Conservation (phyloP, 2,329 filamentous ascomycete species). For the Trichoderma atroviride region DNA sequence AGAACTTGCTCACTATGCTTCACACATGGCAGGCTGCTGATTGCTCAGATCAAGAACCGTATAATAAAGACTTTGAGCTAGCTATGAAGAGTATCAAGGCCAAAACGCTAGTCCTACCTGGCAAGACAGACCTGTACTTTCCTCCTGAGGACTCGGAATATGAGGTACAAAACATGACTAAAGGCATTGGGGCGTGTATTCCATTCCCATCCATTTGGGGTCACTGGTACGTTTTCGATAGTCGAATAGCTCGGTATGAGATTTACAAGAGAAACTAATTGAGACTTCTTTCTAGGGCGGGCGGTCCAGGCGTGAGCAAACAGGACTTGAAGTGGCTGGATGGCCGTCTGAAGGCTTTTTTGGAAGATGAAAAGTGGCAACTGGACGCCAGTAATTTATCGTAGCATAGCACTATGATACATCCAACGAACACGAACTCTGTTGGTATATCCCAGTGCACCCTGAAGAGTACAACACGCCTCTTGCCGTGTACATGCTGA, state of each 20-base stretch:
- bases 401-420: not conserved
- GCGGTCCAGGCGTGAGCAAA: slow-evolving; percentile 70
- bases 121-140: slow-evolving; percentile 78
- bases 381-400: slow-evolving; percentile 3
- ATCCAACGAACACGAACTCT: not conserved
- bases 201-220: slow-evolving; percentile 49
- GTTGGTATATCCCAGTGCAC: not conserved
- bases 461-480: not conserved
- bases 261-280: not conserved
- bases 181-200: slow-evolving; percentile 40
- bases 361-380: slow-evolving; percentile 31
- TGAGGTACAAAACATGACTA: slow-evolving; percentile 60
- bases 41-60: slow-evolving; percentile 68
- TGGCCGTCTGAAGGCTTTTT: slow-evolving; percentile 56
- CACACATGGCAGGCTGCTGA: slow-evolving; percentile 79
- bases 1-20: slow-evolving; percentile 74
- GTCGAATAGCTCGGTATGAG: not conserved
- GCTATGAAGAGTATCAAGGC: slow-evolving; percentile 72
- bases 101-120: slow-evolving; percentile 70
- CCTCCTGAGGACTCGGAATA: slow-evolving; percentile 77
- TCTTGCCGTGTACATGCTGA: not conserved
- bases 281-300: slow-evolving; percentile 50
- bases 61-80: slow-evolving; percentile 65
- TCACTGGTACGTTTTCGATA: slow-evolving; percentile 38
- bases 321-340: slow-evolving; percentile 76